Percentiles rank a stretch among this genome's conserved stretches.
Evolutionary conservation across 495 filamentous ascomycete species (phyloP).

Genomic region (Glonium stellatum): DNA sequence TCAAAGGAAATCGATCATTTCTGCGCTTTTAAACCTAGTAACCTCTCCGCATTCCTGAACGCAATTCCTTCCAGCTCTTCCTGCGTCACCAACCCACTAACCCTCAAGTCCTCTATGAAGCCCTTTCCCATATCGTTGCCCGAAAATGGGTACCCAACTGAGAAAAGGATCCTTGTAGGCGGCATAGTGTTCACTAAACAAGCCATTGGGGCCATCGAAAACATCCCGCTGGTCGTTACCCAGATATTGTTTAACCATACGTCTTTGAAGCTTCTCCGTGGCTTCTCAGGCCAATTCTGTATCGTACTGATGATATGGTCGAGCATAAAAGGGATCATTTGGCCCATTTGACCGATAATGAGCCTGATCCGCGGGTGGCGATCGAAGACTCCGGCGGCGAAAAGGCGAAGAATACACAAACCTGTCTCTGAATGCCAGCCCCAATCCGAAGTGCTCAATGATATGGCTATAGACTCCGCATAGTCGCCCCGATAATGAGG

Average conservation of each 20-base stretch:
- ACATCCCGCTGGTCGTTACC: slow-evolving; percentile 34
- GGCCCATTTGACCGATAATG: slow-evolving; percentile 44
- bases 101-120: slow-evolving; percentile 45
- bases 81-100: slow-evolving; percentile 45
- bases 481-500: slow-evolving; percentile 1
- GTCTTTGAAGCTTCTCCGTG: slow-evolving; percentile 29
- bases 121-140: slow-evolving; percentile 39
- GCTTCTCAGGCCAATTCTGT: slow-evolving; percentile 23
- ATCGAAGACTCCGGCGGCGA: slow-evolving; percentile 45
- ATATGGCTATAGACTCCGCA: slow-evolving; percentile 33
- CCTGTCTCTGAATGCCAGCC: slow-evolving; percentile 45
- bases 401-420: slow-evolving; percentile 39
- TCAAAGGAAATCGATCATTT: neutral
- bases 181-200: slow-evolving; percentile 41
- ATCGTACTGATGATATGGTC: slow-evolving; percentile 34
- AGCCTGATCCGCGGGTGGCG: slow-evolving; percentile 42
- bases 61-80: slow-evolving; percentile 49
- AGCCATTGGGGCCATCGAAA: slow-evolving; percentile 35
- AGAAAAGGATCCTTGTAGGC: slow-evolving; percentile 49
- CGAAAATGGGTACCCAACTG: slow-evolving; percentile 54
- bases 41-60: slow-evolving; percentile 48
- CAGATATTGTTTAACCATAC: slow-evolving; percentile 44
- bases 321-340: slow-evolving; percentile 42
- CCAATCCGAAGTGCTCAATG: slow-evolving; percentile 40
- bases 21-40: slow-evolving; percentile 40